Conservation (phyloP, 1,284 basidiomycete species). For the Cryptococcus sp. region DNA sequence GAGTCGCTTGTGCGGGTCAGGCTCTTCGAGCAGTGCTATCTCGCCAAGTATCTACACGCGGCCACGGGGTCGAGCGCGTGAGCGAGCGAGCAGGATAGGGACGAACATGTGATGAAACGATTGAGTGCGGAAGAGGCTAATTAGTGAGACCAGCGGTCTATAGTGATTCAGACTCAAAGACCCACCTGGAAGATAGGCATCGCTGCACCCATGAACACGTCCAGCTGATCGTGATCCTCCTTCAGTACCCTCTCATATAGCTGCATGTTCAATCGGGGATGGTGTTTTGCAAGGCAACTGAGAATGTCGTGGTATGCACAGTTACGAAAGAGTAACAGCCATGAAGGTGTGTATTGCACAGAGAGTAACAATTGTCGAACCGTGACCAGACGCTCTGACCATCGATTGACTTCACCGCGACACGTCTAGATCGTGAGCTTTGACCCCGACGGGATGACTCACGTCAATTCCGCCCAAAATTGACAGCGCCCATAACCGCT, state of each 20-base stretch:
- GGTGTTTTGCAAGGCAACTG: not conserved
- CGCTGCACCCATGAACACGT: not conserved
- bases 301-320: slow-evolving; percentile 1
- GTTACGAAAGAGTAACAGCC: slow-evolving; percentile 10
- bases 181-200: slow-evolving; percentile 1
- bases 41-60: not conserved
- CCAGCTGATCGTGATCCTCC: not conserved
- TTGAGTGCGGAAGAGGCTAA: too few relatives aligned
- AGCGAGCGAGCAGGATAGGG: too few relatives aligned
- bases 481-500: slow-evolving; percentile 37
- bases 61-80: too few relatives aligned
- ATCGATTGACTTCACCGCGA: slow-evolving; percentile 24
- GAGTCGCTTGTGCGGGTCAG: not conserved
- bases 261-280: not conserved
- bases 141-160: too few relatives aligned
- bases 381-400: slow-evolving; percentile 21
- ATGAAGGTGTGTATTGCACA: slow-evolving; percentile 17
- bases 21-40: not conserved
- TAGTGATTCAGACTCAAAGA: not conserved
- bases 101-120: too few relatives aligned
- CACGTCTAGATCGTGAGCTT: slow-evolving; percentile 4
- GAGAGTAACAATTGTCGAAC: not conserved
- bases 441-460: not conserved
- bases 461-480: slow-evolving; percentile 39
- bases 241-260: not conserved